Percentiles rank a stretch among this genome's conserved stretches.
phyloP scores from a whole-genome alignment of 2,329 filamentous ascomycete genomes.

The Dactylellina haptotyla region DNA sequence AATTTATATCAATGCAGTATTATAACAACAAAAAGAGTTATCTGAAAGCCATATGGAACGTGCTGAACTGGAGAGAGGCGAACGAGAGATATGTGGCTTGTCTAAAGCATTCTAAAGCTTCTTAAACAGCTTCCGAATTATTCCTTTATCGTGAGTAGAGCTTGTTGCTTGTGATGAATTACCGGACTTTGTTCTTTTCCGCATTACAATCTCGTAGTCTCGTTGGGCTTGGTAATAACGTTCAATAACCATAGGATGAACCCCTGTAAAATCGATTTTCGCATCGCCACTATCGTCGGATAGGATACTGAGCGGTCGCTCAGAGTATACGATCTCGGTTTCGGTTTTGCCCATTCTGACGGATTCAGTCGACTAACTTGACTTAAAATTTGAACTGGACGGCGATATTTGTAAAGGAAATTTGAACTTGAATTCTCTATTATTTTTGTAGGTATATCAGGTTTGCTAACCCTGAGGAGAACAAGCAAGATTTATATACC shows the following conservation, averaged over 20 bases:
- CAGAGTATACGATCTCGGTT: conserved; percentile 13
- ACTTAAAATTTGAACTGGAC: neutral
- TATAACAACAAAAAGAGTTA: conserved; percentile 79
- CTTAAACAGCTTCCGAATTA: conserved; percentile 18
- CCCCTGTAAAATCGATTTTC: conserved; percentile 4
- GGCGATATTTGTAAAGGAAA: neutral
- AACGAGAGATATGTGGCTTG: conserved; percentile 67
- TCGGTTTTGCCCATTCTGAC: conserved; percentile 13
- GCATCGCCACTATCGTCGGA: neutral
- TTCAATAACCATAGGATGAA: conserved; percentile 27
- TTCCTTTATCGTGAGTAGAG: neutral
- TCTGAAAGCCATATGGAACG: conserved; percentile 78
- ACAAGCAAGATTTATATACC: too few species aligned
- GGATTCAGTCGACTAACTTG: neutral
- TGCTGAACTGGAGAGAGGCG: conserved; percentile 79
- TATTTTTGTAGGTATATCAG: neutral
- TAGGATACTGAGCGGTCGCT: conserved; percentile 13
- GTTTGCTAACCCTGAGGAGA: neutral
- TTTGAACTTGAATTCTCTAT: neutral
- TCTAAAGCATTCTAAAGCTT: conserved; percentile 26
- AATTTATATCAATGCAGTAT: conserved; percentile 66
- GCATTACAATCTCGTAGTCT: conserved; percentile 32
- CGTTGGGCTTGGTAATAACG: conserved; percentile 19
- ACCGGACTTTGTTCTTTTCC: conserved; percentile 3
- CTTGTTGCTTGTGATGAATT: neutral